These are phyloP conservation scores for Cudoniella acicularis DNA, from an alignment of 495 filamentous ascomycete species.

Conservation along the genomic window DNA sequence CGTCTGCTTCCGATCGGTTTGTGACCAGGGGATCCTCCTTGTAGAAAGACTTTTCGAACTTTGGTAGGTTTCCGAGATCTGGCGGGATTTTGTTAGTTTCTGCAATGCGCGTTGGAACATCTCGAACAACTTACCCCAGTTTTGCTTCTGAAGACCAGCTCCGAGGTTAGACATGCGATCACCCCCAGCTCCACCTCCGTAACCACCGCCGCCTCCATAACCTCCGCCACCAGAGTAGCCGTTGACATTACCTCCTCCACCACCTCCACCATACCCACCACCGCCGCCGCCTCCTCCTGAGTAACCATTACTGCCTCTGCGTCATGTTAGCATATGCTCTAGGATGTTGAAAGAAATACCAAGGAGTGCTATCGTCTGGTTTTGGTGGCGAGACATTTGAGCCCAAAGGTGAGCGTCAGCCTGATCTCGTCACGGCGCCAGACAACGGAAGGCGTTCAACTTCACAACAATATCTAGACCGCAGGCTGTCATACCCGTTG, in stretches of 20 bases:
- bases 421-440: background rate
- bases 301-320: background rate
- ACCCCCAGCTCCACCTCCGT: constrained; percentile 61
- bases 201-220: constrained; percentile 44
- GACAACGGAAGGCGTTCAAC: constrained; percentile 15
- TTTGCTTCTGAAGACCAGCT: constrained; percentile 75
- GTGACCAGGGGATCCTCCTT: constrained; percentile 83
- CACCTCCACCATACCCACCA: constrained; percentile 11
- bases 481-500: constrained; percentile 34
- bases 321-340: constrained; percentile 2
- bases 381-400: background rate
- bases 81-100: constrained; percentile 20
- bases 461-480: constrained; percentile 29
- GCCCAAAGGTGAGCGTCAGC: constrained; percentile 9
- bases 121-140: constrained; percentile 64
- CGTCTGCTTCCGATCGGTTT: constrained; percentile 68
- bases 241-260: constrained; percentile 34
- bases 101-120: background rate
- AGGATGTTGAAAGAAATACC: background rate
- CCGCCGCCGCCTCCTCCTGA: constrained; percentile 30
- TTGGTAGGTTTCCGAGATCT: constrained; percentile 79
- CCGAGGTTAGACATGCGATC: constrained; percentile 95
- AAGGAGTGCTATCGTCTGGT: constrained; percentile 9
- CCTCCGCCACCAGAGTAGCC: constrained; percentile 33
- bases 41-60: constrained; percentile 99